Percentiles rank a stretch among this genome's conserved stretches.
Evolutionary conservation across 2,329 filamentous ascomycete genomes (phyloP).

Genomic region (Penicillium sp.): DNA sequence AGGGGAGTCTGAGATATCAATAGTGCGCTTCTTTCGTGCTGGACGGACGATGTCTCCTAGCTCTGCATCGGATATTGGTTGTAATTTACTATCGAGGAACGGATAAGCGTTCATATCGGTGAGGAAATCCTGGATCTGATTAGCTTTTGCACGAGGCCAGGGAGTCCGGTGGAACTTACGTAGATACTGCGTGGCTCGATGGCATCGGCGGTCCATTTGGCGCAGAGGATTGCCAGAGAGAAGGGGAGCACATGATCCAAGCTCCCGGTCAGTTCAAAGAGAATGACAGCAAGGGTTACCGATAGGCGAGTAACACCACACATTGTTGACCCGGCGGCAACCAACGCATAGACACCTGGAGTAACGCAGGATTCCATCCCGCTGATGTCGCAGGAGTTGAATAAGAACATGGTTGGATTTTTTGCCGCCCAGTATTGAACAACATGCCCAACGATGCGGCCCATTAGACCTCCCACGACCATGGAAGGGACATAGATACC

Average conservation of each 20-base stretch:
- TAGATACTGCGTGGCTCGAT: conserved; percentile 95
- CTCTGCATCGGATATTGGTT: conserved; percentile 86
- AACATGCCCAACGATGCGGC: conserved; percentile 82
- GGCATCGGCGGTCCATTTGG: conserved; percentile 98
- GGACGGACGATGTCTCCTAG: conserved; percentile 84
- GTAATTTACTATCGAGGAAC: conserved; percentile 94
- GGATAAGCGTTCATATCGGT: conserved; percentile 98
- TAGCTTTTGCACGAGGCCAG: conserved; percentile 13
- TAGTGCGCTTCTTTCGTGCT: conserved; percentile 74
- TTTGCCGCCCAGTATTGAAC: conserved; percentile 80
- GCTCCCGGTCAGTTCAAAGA: conserved; percentile 94
- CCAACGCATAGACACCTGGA: conserved; percentile 93
- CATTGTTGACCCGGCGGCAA: conserved; percentile 96
- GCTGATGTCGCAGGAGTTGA: conserved; percentile 70
- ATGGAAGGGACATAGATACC: conserved; percentile 99
- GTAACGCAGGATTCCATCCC: conserved; percentile 84
- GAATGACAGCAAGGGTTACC: conserved; percentile 89
- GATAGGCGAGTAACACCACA: conserved; percentile 93
- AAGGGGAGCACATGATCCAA: conserved; percentile 95
- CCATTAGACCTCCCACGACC: conserved; percentile 94
- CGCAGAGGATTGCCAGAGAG: conserved; percentile 84
- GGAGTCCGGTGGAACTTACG: conserved; percentile 50
- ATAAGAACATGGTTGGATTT: conserved; percentile 73
- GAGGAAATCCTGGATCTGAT: conserved; percentile 69
- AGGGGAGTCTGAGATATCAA: conserved; percentile 84